Evolutionary conservation across 495 filamentous ascomycete genomes (phyloP).

Genomic region (Saxophila tyrrhenica): DNA sequence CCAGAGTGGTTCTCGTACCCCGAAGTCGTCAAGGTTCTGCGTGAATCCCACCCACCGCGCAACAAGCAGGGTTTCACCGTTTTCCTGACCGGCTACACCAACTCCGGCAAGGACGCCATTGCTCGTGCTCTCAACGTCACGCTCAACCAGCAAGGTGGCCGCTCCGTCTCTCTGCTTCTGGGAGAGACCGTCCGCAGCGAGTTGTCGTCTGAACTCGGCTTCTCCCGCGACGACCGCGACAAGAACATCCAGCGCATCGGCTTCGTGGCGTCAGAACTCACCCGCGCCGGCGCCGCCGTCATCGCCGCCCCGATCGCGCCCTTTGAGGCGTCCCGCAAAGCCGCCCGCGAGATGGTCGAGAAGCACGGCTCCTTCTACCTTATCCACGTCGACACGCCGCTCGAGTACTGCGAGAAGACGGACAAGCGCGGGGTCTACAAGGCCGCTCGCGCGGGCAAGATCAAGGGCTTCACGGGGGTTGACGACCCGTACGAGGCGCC

Average conservation of each 20-base stretch:
- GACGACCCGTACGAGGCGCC: conserved; percentile 94
- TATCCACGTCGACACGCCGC: conserved; percentile 83
- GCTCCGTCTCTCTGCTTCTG: conserved; percentile 82
- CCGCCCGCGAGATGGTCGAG: conserved; percentile 72
- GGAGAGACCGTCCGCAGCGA: conserved; percentile 92
- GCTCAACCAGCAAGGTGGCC: conserved; percentile 94
- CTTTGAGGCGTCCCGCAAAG: conserved; percentile 62
- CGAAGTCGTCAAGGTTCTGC: conserved; percentile 89
- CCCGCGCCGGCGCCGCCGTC: conserved; percentile 82
- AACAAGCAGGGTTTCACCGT: conserved; percentile 90
- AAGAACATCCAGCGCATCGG: conserved; percentile 93
- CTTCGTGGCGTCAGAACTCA: conserved; percentile 91
- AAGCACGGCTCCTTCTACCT: conserved; percentile 87
- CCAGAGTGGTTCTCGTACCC: conserved; percentile 99
- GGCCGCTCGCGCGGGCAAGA: conserved; percentile 75
- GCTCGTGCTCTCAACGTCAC: conserved; percentile 93
- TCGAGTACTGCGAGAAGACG: conserved; percentile 87
- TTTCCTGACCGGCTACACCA: conserved; percentile 94
- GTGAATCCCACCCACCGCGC: conserved; percentile 87
- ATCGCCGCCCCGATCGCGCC: conserved; percentile 97
- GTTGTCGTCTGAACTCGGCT: conserved; percentile 89
- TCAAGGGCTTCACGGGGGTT: conserved; percentile 97
- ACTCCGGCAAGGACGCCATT: conserved; percentile 92
- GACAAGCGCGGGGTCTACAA: conserved; percentile 88
- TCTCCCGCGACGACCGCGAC: conserved; percentile 85